Base-by-base conservation (phyloP, 306 rosid genomes). In the Arachis stenosperma region DNA sequence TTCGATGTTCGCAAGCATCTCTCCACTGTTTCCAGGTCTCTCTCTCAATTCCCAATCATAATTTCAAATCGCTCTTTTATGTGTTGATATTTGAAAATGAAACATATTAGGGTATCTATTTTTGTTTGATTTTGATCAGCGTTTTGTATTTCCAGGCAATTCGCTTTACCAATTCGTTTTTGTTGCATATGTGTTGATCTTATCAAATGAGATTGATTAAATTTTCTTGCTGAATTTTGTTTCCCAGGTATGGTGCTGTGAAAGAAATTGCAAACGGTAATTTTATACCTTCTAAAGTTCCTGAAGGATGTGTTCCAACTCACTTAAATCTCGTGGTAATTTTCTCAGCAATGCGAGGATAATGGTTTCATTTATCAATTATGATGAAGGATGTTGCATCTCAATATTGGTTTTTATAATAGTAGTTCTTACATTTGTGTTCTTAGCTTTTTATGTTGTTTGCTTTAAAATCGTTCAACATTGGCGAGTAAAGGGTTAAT, bases 261-360 rank as follows among this genome's bases (percentile, higher is more conserved):
- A 89, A 86, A 76, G 86, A 82, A 65, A 63, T 83, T 54, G 59
- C 73, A 48, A 86, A 68, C 43, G 70, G 52, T 9, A 71, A 82
- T 33, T 82, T 86, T 71, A 52, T 75, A 36, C 77, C 92, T 47
- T 85, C 89, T 15, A 69, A 65, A 67, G 80, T 86, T 84, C 92
- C 96, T 7, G 76, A 84, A 37, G 96, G 87, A 55, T 91, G 98
- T 67, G 50, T 73, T 84, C 95, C 98, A 2, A 81, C 91, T 70
- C 98, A 94, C 77, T 69, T 94, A 68, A 94, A 89, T 74, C 96
- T 94, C 55, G 98, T 94, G 92, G 98, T 94, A 89, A 85, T 71
- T 42, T 55, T 51, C 82, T 46, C 29, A 13, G n/a, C 41, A 30
- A n/a, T 62, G 42, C 73, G 0, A 17, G 42, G 53, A 14, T 56